Evolutionary conservation across 2,329 filamentous ascomycete genomes (phyloP).

Genomic region (Bipolaris zeicola): DNA sequence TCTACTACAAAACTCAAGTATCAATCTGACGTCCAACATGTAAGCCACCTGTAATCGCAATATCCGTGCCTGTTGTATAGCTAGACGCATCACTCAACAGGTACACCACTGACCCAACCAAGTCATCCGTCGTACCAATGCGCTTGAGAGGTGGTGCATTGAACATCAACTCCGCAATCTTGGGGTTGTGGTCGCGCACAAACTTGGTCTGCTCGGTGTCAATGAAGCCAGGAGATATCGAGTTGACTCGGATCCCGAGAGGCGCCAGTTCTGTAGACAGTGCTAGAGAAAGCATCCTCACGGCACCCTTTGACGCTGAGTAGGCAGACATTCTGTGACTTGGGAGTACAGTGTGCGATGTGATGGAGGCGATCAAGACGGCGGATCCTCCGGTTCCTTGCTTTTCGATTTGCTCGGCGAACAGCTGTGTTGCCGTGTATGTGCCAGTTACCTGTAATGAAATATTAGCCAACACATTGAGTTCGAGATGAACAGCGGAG

Average conservation of each 20-base stretch:
- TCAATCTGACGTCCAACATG: not conserved
- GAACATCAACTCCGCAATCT: constrained; percentile 24
- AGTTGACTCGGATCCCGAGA: constrained; percentile 40
- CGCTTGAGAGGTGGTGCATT: constrained; percentile 46
- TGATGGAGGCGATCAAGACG: constrained; percentile 49
- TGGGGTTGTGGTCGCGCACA: constrained; percentile 22
- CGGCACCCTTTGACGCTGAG: constrained; percentile 52
- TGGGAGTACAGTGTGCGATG: constrained; percentile 47
- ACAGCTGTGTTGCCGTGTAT: constrained; percentile 51
- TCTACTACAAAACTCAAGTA: not conserved
- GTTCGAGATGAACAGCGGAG: not conserved
- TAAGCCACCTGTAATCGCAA: constrained; percentile 53
- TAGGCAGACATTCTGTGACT: constrained; percentile 52
- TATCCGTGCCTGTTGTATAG: constrained; percentile 54
- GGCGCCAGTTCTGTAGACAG: constrained; percentile 43
- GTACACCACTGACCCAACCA: constrained; percentile 53
- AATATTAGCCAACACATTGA: not conserved
- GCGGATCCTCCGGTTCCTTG: constrained; percentile 50
- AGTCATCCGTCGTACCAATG: constrained; percentile 51
- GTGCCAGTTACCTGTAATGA: constrained; percentile 48
- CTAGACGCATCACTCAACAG: constrained; percentile 51
- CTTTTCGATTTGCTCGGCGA: constrained; percentile 50
- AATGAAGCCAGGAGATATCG: constrained; percentile 44
- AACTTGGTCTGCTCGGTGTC: constrained; percentile 33
- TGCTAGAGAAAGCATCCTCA: constrained; percentile 50